Evolutionary conservation across 768 basidiomycete genomes (phyloP).

Genomic region (Psilocybe subaeruginosa): DNA sequence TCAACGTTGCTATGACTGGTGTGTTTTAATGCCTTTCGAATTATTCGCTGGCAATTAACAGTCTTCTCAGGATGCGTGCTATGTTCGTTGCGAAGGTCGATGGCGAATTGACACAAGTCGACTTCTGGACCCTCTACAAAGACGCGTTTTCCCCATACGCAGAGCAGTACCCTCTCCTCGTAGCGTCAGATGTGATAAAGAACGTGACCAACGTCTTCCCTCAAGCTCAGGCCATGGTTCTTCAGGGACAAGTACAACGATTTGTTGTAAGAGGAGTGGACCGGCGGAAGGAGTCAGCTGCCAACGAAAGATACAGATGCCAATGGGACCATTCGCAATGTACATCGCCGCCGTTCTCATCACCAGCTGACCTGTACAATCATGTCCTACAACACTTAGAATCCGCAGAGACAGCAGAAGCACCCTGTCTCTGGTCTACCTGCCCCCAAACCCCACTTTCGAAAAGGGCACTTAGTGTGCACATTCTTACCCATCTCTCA

Average conservation of each 20-base stretch:
- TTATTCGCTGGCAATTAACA: background rate
- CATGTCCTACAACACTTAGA: constrained; percentile 67
- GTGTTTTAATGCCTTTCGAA: constrained; percentile 18
- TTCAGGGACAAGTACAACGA: constrained; percentile 67
- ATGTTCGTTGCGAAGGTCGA: constrained; percentile 80
- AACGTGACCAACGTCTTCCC: constrained; percentile 87
- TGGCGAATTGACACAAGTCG: constrained; percentile 88
- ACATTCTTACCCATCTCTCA: constrained; percentile 79
- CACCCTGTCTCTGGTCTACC: constrained; percentile 72
- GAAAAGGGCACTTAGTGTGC: constrained; percentile 58
- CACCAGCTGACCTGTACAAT: constrained; percentile 70
- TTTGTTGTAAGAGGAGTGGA: constrained; percentile 92
- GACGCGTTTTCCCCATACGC: constrained; percentile 71
- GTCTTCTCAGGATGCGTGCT: constrained; percentile 76
- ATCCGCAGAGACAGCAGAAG: constrained; percentile 43
- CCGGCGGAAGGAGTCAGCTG: constrained; percentile 58
- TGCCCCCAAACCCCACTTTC: constrained; percentile 55
- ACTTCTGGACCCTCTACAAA: constrained; percentile 94
- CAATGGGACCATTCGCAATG: constrained; percentile 74
- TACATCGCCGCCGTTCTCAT: constrained; percentile 43
- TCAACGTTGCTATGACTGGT: constrained; percentile 85
- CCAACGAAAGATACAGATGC: constrained; percentile 72
- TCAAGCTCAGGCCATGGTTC: constrained; percentile 85
- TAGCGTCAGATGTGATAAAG: constrained; percentile 94
- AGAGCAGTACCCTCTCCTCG: constrained; percentile 63